Percentiles rank a stretch among this genome's conserved stretches.
Conservation (phyloP, 208 protist species). For the Trypanosoma caninum region DNA sequence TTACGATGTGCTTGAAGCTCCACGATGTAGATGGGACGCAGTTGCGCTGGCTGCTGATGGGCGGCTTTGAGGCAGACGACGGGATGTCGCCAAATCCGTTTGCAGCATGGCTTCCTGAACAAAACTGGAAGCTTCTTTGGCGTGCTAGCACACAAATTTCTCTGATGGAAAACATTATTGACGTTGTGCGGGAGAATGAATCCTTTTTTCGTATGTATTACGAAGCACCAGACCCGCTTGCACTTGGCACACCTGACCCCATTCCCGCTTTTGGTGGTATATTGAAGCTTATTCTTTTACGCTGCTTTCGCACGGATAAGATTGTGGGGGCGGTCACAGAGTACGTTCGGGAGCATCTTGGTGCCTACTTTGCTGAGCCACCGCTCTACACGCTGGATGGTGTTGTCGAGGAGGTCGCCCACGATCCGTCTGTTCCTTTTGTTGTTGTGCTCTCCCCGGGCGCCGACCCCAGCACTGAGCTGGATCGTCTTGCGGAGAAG, state of each 20-base stretch:
- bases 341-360: constrained; percentile 85
- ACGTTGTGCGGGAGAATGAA: constrained; percentile 50
- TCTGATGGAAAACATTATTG: constrained; percentile 2
- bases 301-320: constrained; percentile 95
- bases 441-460: constrained; percentile 98
- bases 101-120: constrained; percentile 81
- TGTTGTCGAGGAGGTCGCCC: constrained; percentile 85
- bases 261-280: constrained; percentile 57
- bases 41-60: constrained; percentile 92
- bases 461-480: constrained; percentile 94
- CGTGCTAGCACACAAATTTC: constrained; percentile 70
- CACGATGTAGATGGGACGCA: constrained; percentile 82
- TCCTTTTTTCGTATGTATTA: constrained; percentile 74
- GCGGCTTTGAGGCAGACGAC: constrained; percentile 70
- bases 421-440: constrained; percentile 89
- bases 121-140: constrained; percentile 85
- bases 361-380: constrained; percentile 86
- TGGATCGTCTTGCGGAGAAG: constrained; percentile 94
- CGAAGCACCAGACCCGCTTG: constrained; percentile 82
- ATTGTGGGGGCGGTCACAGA: constrained; percentile 92
- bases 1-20: constrained; percentile 93
- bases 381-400: constrained; percentile 93
- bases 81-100: constrained; percentile 44
- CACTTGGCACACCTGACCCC: constrained; percentile 69
- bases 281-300: constrained; percentile 91